A percentile compares a stretch with the other conserved stretches of the same genome.
phyloP scores from a whole-genome alignment of 2,329 filamentous ascomycete species.

The Fusarium sacchari region DNA sequence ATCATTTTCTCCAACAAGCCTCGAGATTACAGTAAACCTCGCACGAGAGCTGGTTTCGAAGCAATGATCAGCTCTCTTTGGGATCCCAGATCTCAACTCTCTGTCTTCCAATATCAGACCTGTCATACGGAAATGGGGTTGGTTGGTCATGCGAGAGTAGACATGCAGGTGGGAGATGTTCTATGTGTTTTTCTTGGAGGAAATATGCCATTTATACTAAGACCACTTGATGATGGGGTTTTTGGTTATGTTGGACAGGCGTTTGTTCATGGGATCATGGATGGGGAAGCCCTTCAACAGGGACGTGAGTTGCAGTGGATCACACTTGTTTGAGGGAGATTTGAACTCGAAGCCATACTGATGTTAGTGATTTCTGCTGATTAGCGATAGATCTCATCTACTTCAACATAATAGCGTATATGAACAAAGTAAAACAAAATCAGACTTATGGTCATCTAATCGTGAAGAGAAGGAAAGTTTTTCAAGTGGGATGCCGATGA shows the following conservation, averaged over 20 bases:
- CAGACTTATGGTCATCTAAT: neutral
- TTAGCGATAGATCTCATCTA: too few relatives aligned
- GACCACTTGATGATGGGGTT: too few relatives aligned
- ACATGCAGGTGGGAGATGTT: neutral
- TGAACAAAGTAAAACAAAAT: too few relatives aligned
- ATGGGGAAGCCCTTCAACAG: neutral
- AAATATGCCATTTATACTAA: neutral
- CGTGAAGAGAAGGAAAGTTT: too few relatives aligned
- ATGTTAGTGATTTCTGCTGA: neutral
- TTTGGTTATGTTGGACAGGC: neutral
- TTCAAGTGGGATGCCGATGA: too few relatives aligned
- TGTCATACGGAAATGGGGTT: neutral
- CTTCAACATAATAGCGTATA: neutral
- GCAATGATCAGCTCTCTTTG: neutral
- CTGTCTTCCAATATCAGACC: neutral
- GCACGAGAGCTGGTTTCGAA: neutral
- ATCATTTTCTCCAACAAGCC: neutral
- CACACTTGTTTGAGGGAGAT: constrained; percentile 33
- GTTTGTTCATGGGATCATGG: neutral
- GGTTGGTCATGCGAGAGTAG: neutral
- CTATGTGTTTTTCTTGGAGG: neutral
- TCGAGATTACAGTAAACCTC: neutral
- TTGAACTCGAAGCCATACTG: neutral
- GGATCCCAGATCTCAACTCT: neutral
- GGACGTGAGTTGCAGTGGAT: neutral